These are phyloP conservation scores for Fusarium oligoseptatum DNA, from an alignment of 2,329 filamentous ascomycete species.

Conservation along the genomic window DNA sequence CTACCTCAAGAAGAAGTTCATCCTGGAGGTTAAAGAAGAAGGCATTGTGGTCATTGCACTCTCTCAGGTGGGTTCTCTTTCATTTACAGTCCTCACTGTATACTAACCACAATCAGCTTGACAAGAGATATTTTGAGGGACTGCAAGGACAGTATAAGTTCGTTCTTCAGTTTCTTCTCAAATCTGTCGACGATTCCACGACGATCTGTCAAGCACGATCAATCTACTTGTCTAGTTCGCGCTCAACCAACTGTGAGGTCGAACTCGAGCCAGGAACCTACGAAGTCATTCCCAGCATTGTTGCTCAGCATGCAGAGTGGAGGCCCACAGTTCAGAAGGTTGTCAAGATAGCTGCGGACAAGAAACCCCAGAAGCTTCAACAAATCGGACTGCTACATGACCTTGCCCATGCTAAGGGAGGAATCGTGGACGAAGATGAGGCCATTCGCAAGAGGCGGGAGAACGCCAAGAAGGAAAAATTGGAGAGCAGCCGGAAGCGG, in stretches of 20 bases:
- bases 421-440: conserved; percentile 64
- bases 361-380: conserved; percentile 73
- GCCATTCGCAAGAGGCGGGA: conserved; percentile 47
- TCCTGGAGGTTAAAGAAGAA: conserved; percentile 56
- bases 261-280: conserved; percentile 77
- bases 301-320: conserved; percentile 61
- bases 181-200: conserved; percentile 29
- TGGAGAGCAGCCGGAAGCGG: conserved; percentile 43
- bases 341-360: conserved; percentile 61
- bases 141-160: conserved; percentile 61
- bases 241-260: conserved; percentile 80
- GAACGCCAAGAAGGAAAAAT: conserved; percentile 45
- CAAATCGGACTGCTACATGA: conserved; percentile 72
- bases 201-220: conserved; percentile 42
- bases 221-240: conserved; percentile 55
- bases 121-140: conserved; percentile 60
- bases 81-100: background rate
- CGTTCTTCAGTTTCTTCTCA: conserved; percentile 59
- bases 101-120: conserved; percentile 51
- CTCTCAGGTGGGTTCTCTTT: conserved; percentile 49
- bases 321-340: conserved; percentile 69
- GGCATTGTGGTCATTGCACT: conserved; percentile 60
- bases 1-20: conserved; percentile 60
- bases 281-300: conserved; percentile 77
- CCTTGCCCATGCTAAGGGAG: conserved; percentile 70